Evolutionary conservation across 2,329 filamentous ascomycete genomes (phyloP).

Genomic region (Fusarium duplospermum): DNA sequence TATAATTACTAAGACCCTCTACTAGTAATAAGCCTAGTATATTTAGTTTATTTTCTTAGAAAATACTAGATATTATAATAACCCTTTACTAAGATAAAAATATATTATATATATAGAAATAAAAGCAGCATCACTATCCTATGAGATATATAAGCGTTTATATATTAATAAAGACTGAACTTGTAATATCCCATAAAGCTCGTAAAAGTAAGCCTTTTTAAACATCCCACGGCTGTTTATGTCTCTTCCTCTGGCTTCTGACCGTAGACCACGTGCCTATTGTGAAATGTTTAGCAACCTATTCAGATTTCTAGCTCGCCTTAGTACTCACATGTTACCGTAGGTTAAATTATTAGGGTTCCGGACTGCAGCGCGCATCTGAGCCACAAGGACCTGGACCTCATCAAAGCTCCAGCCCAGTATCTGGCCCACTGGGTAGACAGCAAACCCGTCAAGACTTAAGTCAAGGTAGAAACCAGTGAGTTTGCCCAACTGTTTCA

Average conservation of each 20-base stretch:
- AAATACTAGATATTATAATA: too few relatives aligned
- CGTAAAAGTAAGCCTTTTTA: too few relatives aligned
- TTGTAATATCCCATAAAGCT: too few relatives aligned
- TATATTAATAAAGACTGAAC: too few relatives aligned
- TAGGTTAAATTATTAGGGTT: not conserved
- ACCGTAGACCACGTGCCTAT: not conserved
- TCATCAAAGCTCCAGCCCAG: conserved; percentile 14
- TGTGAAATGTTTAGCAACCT: not conserved
- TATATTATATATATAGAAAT: too few relatives aligned
- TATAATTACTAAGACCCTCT: too few relatives aligned
- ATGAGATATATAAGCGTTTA: too few relatives aligned
- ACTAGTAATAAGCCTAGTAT: too few relatives aligned
- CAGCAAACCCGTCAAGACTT: conserved; percentile 17
- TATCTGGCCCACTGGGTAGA: conserved; percentile 15
- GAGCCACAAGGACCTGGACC: conserved; percentile 7
- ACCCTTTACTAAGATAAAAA: too few relatives aligned
- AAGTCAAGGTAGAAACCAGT: conserved; percentile 11
- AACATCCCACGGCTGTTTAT: too few relatives aligned
- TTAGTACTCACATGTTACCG: not conserved
- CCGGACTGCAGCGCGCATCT: conserved; percentile 10
- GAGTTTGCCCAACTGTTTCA: not conserved
- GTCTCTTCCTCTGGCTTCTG: not conserved
- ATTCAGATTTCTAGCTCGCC: not conserved
- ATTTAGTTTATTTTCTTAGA: too few relatives aligned
- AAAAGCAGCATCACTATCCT: too few relatives aligned